Conservation (phyloP, 2,329 filamentous ascomycete genomes). For the Arachnopeziza araneosa region DNA sequence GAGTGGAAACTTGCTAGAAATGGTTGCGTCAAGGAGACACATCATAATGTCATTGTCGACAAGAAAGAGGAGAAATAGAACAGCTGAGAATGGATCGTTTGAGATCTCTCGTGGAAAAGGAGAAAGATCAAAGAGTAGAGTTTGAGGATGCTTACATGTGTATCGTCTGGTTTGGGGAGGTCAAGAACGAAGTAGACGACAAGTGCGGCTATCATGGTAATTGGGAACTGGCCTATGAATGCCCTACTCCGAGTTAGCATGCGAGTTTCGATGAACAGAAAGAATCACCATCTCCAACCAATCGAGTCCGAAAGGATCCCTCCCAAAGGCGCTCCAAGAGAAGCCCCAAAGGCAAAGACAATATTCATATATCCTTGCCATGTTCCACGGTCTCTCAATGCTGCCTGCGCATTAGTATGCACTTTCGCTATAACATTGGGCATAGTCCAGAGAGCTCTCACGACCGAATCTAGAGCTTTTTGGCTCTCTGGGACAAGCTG, state of each 20-base stretch:
- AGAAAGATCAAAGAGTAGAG: no score
- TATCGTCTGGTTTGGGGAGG: constrained; percentile 51
- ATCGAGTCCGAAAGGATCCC: constrained; percentile 67
- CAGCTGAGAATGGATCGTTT: no score
- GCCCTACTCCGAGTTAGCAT: constrained; percentile 41
- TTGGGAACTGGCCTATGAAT: constrained; percentile 64
- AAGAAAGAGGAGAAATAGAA: no score
- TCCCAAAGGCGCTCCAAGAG: constrained; percentile 63
- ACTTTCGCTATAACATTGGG: no score
- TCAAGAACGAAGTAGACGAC: constrained; percentile 58
- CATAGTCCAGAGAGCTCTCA: no score
- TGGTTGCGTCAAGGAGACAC: no score
- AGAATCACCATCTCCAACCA: constrained; percentile 64
- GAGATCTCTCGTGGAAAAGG: no score
- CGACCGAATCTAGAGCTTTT: no score
- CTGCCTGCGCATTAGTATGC: no score
- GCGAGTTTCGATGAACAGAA: background rate
- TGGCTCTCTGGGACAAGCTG: no score
- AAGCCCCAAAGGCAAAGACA: constrained; percentile 63
- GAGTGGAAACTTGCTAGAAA: no score
- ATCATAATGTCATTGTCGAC: no score
- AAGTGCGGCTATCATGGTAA: constrained; percentile 60
- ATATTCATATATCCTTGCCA: constrained; percentile 68
- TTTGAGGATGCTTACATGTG: constrained; percentile 33
- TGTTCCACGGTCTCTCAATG: constrained; percentile 37